Conservation (phyloP, 2,329 filamentous ascomycete genomes). For the Dryadomyces quercivorus region DNA sequence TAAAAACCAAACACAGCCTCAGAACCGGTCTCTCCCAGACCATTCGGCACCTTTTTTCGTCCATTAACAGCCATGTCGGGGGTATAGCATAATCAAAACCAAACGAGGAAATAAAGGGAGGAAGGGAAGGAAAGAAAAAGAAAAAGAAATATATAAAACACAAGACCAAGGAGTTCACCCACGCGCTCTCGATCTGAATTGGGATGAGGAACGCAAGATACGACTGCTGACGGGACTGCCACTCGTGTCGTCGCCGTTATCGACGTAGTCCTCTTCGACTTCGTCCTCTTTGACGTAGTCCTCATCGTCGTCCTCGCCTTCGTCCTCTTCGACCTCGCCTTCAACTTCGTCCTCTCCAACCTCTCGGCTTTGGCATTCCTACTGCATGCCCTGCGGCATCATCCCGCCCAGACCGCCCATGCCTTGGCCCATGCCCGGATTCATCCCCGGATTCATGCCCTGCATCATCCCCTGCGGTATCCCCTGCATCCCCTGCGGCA, state of each 20-base stretch:
- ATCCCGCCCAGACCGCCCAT: slow-evolving; percentile 35
- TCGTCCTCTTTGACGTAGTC: too few species aligned
- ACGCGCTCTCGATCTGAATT: too few species aligned
- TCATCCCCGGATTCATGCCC: slow-evolving; percentile 7
- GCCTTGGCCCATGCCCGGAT: slow-evolving; percentile 4
- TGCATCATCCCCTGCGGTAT: slow-evolving; percentile 4
- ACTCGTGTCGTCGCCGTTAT: too few species aligned
- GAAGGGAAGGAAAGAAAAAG: neutral
- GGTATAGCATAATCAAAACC: neutral
- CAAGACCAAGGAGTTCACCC: neutral
- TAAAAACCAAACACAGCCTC: neutral
- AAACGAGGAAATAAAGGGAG: neutral
- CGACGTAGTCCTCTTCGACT: too few species aligned
- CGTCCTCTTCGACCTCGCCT: too few species aligned
- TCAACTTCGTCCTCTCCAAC: too few species aligned
- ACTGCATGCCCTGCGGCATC: slow-evolving; percentile 32
- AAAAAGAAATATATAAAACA: neutral
- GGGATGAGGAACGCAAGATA: too few species aligned
- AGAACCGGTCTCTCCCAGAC: neutral
- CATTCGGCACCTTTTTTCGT: neutral
- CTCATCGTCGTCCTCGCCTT: too few species aligned
- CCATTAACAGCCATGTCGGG: neutral
- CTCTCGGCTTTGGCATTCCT: neutral
- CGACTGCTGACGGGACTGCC: too few species aligned
- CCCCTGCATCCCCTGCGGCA: slow-evolving; percentile 9